Percentiles rank a stretch among this genome's conserved stretches.
Evolutionary conservation across 2,329 filamentous ascomycete species (phyloP).

Genomic region (Sclerotiophoma versabilis): DNA sequence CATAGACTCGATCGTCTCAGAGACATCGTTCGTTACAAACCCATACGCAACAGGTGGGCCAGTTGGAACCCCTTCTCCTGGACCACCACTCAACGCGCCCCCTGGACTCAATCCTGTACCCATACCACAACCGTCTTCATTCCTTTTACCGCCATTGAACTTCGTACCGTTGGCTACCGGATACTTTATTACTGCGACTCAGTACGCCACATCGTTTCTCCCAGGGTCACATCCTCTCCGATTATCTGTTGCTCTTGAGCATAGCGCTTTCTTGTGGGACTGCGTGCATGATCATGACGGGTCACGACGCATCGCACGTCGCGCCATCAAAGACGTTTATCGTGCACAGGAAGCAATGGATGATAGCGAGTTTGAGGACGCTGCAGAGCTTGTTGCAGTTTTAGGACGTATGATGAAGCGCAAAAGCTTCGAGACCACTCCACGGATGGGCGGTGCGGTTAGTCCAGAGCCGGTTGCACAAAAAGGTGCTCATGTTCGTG

Average conservation of each 20-base stretch:
- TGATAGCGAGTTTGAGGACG: conserved; percentile 93
- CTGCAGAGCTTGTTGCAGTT: conserved; percentile 84
- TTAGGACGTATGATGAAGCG: conserved; percentile 89
- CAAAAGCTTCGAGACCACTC: conserved; percentile 49
- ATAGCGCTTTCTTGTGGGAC: conserved; percentile 91
- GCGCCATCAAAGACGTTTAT: conserved; percentile 89
- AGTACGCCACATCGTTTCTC: conserved; percentile 76
- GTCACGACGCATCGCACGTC: conserved; percentile 78
- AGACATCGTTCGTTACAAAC: conserved; percentile 60
- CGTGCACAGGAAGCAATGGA: conserved; percentile 91
- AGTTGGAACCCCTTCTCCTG: conserved; percentile 52
- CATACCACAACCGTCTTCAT: conserved; percentile 64
- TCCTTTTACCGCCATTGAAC: conserved; percentile 79
- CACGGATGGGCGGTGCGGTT: conserved; percentile 39
- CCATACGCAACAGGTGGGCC: conserved; percentile 53
- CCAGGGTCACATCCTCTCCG: conserved; percentile 90
- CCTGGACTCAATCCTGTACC: conserved; percentile 55
- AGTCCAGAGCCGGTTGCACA: conserved; percentile 39
- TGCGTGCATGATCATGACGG: conserved; percentile 82
- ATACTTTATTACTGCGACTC: conserved; percentile 80
- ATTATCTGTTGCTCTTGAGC: conserved; percentile 89
- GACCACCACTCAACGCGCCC: conserved; percentile 51
- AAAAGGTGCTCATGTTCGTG: conserved; percentile 16
- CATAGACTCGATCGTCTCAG: conserved; percentile 57
- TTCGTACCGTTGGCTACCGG: conserved; percentile 83